Evolutionary conservation across 441 rosid species (phyloP).

Genomic region (Pelargonium cotyledonis): DNA sequence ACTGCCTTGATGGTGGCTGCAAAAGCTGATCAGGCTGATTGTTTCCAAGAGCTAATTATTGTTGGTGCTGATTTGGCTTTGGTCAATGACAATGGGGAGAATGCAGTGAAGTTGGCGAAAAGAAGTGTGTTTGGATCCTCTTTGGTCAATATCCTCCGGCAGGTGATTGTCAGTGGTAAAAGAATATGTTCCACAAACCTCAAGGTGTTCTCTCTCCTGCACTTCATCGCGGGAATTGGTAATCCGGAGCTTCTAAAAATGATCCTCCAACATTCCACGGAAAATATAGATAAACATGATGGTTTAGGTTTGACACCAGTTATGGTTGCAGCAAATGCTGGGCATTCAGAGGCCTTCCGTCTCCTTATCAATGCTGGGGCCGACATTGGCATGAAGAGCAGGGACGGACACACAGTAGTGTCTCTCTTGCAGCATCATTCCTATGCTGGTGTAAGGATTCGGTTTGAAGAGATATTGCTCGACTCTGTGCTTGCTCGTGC

Average conservation of each 20-base stretch:
- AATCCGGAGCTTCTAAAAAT: slow-evolving; percentile 24
- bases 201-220: slow-evolving; percentile 31
- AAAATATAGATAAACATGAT: slow-evolving; percentile 23
- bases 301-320: slow-evolving; percentile 25
- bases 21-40: slow-evolving; percentile 27
- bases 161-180: slow-evolving; percentile 18
- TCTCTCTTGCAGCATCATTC: slow-evolving; percentile 18
- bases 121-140: slow-evolving; percentile 24
- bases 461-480: slow-evolving; percentile 30
- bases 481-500: slow-evolving; percentile 20
- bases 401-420: slow-evolving; percentile 19
- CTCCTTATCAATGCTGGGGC: slow-evolving; percentile 23
- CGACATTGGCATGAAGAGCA: slow-evolving; percentile 25
- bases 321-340: slow-evolving; percentile 20
- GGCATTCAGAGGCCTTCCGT: slow-evolving; percentile 22
- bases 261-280: slow-evolving; percentile 15
- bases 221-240: slow-evolving; percentile 27
- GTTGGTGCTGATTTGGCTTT: slow-evolving; percentile 31
- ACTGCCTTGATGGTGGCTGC: slow-evolving; percentile 32
- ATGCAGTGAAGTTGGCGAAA: slow-evolving; percentile 24
- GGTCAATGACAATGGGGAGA: slow-evolving; percentile 24
- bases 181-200: slow-evolving; percentile 21
- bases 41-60: slow-evolving; percentile 28
- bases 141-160: slow-evolving; percentile 19
- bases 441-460: slow-evolving; percentile 14